Conservation (phyloP, 805 yeast genomes). For the Metschnikowia lachancei region DNA sequence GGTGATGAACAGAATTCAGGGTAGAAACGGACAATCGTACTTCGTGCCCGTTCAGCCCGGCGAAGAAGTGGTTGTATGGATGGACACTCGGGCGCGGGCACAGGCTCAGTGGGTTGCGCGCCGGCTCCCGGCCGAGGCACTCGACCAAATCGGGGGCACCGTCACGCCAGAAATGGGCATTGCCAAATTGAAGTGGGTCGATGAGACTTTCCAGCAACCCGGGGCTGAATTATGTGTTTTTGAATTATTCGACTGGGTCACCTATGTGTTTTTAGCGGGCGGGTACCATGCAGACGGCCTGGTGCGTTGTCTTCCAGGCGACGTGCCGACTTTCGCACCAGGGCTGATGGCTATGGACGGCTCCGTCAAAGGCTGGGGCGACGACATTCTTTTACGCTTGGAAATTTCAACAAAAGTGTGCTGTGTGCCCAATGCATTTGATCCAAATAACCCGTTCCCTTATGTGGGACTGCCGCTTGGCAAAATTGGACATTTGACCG, state of each 20-base stretch:
- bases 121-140: constrained; percentile 20
- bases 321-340: constrained; percentile 11
- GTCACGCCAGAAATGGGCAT: constrained; percentile 58
- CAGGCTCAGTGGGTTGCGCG: constrained; percentile 34
- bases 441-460: neutral
- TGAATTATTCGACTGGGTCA: constrained; percentile 52
- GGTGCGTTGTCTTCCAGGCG: constrained; percentile 13
- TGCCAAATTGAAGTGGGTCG: constrained; percentile 47
- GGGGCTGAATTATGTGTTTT: constrained; percentile 37
- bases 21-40: constrained; percentile 14
- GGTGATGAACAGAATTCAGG: constrained; percentile 29
- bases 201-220: constrained; percentile 21
- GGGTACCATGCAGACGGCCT: constrained; percentile 22
- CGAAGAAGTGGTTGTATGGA: constrained; percentile 55
- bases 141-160: constrained; percentile 38
- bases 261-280: constrained; percentile 27
- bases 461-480: constrained; percentile 25
- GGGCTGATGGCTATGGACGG: constrained; percentile 50
- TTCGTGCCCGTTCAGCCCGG: constrained; percentile 32
- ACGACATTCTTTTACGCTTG: constrained; percentile 21
- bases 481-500: constrained; percentile 13
- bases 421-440: constrained; percentile 7
- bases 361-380: constrained; percentile 54
- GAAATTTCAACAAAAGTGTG: constrained; percentile 19
- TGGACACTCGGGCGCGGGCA: constrained; percentile 47